These are phyloP conservation scores for Lycium ferocissimum DNA, from an alignment of 257 asterid genomes.

Conservation along the genomic window DNA sequence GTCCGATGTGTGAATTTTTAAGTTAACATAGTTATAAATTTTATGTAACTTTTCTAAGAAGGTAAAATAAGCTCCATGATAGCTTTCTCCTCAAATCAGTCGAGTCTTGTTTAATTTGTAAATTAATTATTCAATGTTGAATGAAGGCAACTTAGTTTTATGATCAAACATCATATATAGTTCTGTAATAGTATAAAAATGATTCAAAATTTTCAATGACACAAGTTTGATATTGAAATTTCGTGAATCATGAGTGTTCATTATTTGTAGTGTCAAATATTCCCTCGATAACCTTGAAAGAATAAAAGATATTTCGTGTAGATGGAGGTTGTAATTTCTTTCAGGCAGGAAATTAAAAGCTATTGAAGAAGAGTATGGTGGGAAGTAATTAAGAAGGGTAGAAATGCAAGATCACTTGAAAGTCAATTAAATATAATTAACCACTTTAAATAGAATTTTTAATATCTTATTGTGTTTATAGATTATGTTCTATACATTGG, in stretches of 20 bases:
- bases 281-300: background rate
- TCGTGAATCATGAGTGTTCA: too few relatives aligned
- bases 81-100: background rate
- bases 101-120: background rate
- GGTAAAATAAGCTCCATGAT: slow-evolving; percentile 1
- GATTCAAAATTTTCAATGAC: background rate
- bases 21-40: background rate
- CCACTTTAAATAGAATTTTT: too few relatives aligned
- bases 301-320: background rate
- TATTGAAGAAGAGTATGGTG: background rate
- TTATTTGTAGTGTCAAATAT: background rate
- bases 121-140: background rate
- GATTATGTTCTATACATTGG: too few relatives aligned
- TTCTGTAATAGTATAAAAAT: background rate
- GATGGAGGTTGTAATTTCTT: background rate
- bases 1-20: slow-evolving; percentile 20
- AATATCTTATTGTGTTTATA: too few relatives aligned
- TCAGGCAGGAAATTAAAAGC: background rate
- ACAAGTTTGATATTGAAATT: background rate
- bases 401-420: background rate
- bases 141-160: background rate
- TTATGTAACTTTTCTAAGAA: background rate
- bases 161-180: background rate
- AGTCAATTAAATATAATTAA: slow-evolving; percentile 1
- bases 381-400: background rate